Base-by-base conservation (phyloP, 257 asterid species). In the Avicennia marina region DNA sequence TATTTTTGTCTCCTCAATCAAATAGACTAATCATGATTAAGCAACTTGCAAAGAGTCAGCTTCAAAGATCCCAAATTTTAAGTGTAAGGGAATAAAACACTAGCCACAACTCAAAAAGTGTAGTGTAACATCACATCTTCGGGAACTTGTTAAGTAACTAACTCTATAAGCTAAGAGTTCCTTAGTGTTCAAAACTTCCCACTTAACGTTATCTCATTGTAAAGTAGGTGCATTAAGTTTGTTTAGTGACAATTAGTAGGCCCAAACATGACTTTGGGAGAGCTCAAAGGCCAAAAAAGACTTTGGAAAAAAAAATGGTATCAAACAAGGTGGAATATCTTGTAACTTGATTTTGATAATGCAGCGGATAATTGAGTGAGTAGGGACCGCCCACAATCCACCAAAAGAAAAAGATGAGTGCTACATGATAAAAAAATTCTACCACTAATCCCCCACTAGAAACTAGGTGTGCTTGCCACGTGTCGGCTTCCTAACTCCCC, bases 311-410 rank as follows among this genome's bases (percentile, higher is more conserved):
- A 13, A n/a, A 64, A 57, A 62, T 29, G 25, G 44, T 31, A 39
- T 31, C 11, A 15, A 55, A 47, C 25, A 50, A 26, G 17, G 58
- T 66, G 63, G 52, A 49, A 72, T 60, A 58, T 73, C 66, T 40
- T 44, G 59, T 33, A 34, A 45, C 58, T 36, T 32, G 63, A 65
- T 74, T 66, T 36, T 42, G 67, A 70, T 63, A 78, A 58, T 74
- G 40, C 63, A 27, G 56, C 1, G 62, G 76, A 78, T 74, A 78
- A 78, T 62, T 65, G 74, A 62, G 64, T 66, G 64, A 13, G 64
- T 58, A 64, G 72, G 81, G 78, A 69, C 68, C 65, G 40, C 74
- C 68, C 74, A 65, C 74, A 48, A 19, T 67, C 72, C 73, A 73
- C 78, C 71, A 47, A 40, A 22, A 36, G 41, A 11, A 11, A 36